Conservation (phyloP, 2,329 filamentous ascomycete species). For the Furcasterigmium sp. region DNA sequence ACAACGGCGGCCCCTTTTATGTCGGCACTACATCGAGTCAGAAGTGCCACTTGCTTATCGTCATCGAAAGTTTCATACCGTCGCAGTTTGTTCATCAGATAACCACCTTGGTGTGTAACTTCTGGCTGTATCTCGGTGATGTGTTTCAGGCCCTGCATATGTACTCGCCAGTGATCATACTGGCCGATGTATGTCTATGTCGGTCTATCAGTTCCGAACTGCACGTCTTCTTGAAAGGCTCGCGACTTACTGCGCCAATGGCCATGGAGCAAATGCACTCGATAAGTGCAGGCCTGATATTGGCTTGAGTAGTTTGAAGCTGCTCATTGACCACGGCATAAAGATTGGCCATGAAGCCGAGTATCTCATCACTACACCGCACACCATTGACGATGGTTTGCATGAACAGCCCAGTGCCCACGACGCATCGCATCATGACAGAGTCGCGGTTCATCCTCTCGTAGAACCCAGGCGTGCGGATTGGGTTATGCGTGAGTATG, state of each 20-base stretch:
- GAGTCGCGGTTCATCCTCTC: constrained; percentile 17
- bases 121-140: constrained; percentile 24
- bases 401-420: constrained; percentile 22
- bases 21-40: constrained; percentile 22
- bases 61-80: no score
- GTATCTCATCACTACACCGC: constrained; percentile 10
- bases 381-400: constrained; percentile 15
- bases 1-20: constrained; percentile 27
- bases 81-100: constrained; percentile 18
- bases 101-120: constrained; percentile 10
- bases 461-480: constrained; percentile 18
- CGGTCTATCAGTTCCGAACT: background rate
- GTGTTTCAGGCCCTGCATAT: constrained; percentile 27
- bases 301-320: constrained; percentile 10
- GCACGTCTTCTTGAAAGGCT: background rate
- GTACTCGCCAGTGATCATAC: constrained; percentile 30
- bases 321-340: constrained; percentile 18
- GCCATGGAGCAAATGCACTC: constrained; percentile 25
- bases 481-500: constrained; percentile 23
- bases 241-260: constrained; percentile 18
- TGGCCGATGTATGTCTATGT: constrained; percentile 24
- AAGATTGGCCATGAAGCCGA: constrained; percentile 17
- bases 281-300: constrained; percentile 17
- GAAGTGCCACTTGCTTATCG: background rate
- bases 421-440: constrained; percentile 20